Conservation (phyloP, 2,329 filamentous ascomycete genomes). For the Westerdykella sp. region DNA sequence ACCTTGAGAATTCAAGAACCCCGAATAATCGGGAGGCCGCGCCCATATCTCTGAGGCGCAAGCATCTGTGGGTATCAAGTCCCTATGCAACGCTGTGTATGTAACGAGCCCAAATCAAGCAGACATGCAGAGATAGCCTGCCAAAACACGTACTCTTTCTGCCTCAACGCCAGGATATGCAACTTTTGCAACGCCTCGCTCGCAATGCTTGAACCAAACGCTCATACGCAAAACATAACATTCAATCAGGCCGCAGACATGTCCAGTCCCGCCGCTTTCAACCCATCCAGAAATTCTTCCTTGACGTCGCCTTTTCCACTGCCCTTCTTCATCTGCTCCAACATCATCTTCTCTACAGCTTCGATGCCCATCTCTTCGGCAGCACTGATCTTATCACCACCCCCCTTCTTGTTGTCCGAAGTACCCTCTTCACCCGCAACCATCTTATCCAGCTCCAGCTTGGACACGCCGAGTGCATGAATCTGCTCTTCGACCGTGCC, state of each 20-base stretch:
- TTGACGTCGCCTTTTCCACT: slow-evolving; percentile 30
- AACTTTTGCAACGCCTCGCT: not conserved
- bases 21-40: not conserved
- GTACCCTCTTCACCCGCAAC: slow-evolving; percentile 57
- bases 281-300: slow-evolving; percentile 36
- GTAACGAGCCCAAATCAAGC: not conserved
- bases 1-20: too few species aligned
- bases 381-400: slow-evolving; percentile 28
- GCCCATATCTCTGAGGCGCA: not conserved
- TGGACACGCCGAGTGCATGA: slow-evolving; percentile 82
- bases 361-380: slow-evolving; percentile 29
- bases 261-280: slow-evolving; percentile 40
- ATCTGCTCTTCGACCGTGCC: slow-evolving; percentile 91
- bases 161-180: too few species aligned
- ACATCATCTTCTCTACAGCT: slow-evolving; percentile 38
- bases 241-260: slow-evolving; percentile 18
- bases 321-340: slow-evolving; percentile 22
- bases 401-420: slow-evolving; percentile 18
- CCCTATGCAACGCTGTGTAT: not conserved
- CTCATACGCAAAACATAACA: not conserved
- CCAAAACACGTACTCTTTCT: not conserved
- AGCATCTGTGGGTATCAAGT: not conserved
- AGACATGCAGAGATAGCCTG: not conserved
- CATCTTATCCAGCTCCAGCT: slow-evolving; percentile 78
- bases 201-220: not conserved